Evolutionary conservation across 495 filamentous ascomycete species (phyloP).

Genomic region (Astrothelium macrocarpum): DNA sequence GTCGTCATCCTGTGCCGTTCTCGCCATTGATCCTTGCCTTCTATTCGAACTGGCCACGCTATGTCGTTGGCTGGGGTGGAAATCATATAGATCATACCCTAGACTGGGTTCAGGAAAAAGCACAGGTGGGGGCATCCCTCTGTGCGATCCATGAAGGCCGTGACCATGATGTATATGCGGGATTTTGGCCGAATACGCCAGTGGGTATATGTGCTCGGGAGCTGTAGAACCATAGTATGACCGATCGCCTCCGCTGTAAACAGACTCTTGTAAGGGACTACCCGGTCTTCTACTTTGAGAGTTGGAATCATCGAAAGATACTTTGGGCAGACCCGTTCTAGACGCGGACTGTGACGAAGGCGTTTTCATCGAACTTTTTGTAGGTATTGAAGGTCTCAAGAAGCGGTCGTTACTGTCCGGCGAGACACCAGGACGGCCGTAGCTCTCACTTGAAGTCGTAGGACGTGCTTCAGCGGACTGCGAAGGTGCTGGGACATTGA

Average conservation of each 20-base stretch:
- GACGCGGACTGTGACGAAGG: neutral
- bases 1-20: neutral
- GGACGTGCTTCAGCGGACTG: neutral
- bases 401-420: neutral
- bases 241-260: neutral
- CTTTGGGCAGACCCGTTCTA: neutral
- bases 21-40: neutral
- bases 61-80: neutral
- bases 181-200: neutral
- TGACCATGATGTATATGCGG: neutral
- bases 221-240: neutral
- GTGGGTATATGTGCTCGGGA: neutral
- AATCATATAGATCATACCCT: neutral
- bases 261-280: neutral
- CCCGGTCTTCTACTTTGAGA: neutral
- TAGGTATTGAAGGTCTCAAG: neutral
- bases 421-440: neutral
- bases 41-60: neutral
- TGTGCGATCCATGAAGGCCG: neutral
- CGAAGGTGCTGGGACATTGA: neutral
- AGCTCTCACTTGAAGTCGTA: neutral
- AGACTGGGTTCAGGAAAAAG: neutral
- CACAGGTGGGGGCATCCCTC: neutral
- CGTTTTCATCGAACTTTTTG: neutral
- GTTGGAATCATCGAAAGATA: neutral